Base-by-base conservation (phyloP, 805 yeast species). In the Candida glaebosa region DNA sequence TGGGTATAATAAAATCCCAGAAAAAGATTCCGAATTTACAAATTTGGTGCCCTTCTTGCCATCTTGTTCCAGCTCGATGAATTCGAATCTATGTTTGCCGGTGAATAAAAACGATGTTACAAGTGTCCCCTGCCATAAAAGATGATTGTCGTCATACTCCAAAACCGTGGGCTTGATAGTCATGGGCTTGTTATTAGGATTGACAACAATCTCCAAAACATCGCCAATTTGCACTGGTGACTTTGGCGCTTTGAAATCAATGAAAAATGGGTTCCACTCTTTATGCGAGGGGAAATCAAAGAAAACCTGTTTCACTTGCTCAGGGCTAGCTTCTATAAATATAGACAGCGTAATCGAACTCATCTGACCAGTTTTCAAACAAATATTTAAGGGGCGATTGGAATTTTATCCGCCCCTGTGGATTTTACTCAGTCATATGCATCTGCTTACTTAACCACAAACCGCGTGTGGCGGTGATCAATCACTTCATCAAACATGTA, bases 241-340 rank as follows among this genome's bases (percentile, higher is more conserved):
- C 10, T 19, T 19, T 5, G 5, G 7, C 17, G n/a, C 7, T 18
- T 34, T 20, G 14, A 34, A 16, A 12, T 34, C n/a, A n/a, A 19
- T 34, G 26, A 34, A 34, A 7, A 34, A 34, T 16, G 37, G 37
- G 14, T 34, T 34, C 37, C 37, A 34, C 5, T 18, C 18, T 34
- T 18, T 19, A 19, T 34, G 37, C 5, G 18, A 6, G 7, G 9
- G 9, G 26, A 34, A 34, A 20, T 34, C 26, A 34, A 10, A 34
- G 20, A 34, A 34, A 5, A 34, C 37, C 16, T 18, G 24, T 20
- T 34, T 34, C 12, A 34, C 37, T 17, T 34, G n/a, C 6, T 34
- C 37, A 15, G 37, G 37, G 7, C 17, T 18, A 18, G 37, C 22
- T 18, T 18, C 37, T 10, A 34, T 34, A 20, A 34, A 34, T 18